These are phyloP conservation scores for Gossypium thurberi DNA, from an alignment of 345 rosid species.

Conservation along the genomic window DNA sequence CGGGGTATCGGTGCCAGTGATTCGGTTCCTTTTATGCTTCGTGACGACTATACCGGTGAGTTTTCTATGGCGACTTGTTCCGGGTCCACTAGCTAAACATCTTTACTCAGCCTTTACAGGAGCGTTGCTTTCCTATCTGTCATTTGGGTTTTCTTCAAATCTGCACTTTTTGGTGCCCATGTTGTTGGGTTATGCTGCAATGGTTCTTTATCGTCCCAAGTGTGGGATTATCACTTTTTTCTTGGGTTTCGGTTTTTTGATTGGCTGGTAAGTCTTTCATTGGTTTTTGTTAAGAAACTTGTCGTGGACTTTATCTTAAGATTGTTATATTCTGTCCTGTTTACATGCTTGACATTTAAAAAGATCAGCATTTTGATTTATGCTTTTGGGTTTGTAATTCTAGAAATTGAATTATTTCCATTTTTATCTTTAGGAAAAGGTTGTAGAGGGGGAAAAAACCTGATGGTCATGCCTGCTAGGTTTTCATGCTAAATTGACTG, in stretches of 20 bases:
- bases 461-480: no score
- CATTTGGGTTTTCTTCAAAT: constrained; percentile 84
- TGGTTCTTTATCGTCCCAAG: constrained; percentile 56
- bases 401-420: not conserved
- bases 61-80: constrained; percentile 54
- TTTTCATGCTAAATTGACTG: not conserved
- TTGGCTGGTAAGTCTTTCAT: constrained; percentile 59
- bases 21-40: constrained; percentile 81
- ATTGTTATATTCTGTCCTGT: no score
- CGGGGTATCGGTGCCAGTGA: constrained; percentile 85
- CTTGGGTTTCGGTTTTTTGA: constrained; percentile 74
- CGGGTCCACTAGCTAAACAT: constrained; percentile 57
- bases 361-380: not conserved
- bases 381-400: not conserved
- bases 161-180: constrained; percentile 89
- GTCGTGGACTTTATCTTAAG: not conserved
- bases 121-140: constrained; percentile 60
- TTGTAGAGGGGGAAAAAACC: no score
- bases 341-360: not conserved
- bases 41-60: constrained; percentile 76
- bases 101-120: constrained; percentile 63
- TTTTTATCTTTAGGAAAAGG: not conserved
- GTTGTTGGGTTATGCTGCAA: constrained; percentile 68
- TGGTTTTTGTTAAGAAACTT: not conserved
- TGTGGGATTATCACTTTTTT: constrained; percentile 72